Base-by-base conservation (phyloP, 345 rosid genomes). In the Pseudoturritis turrita region DNA sequence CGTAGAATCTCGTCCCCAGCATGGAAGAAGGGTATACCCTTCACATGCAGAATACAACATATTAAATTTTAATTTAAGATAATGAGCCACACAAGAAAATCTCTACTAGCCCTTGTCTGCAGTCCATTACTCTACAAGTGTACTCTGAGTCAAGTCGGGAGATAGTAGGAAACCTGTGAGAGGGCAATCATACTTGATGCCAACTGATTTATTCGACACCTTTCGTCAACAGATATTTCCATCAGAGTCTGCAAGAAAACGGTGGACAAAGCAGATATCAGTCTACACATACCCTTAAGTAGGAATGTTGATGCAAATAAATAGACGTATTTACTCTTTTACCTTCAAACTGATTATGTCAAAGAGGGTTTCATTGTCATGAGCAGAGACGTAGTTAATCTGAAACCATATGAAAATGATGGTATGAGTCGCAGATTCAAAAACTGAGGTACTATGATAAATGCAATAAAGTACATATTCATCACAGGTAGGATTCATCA, bases 1-100 rank as follows among this genome's bases (percentile, higher is more conserved):
- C 98, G 92, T 62, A 94, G 80, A 81, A 91, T 81, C 84, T 94
- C 98, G 65, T 94, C 98, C 64, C 98, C 96, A 37, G 88, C 79
- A 65, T 94, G 98, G 77, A 94, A 94, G 77, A 94, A 94, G 14
- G 98, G 98, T 56, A 94, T 84, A 71, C 97, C 98, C 97, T 90
- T 66, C 55, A 72, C 60, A 77, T 70, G 31, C 22, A 62, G 25
- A 36, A 53, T 26, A 51, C 25, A 69, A 35, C 36, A 44, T 49
- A n/a, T 17, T 40, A 10, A 43, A 11, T 21, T 74, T 19, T 5
- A 4, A 11, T 43, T 41, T 36, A 35, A 45, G 23, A 39, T 40
- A 57, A 73, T 12, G 31, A 50, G 62, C 29, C 46, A 19, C 60
- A 46, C 10, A 57, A 57, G 67, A 58, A 13, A 10, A 26, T 31